Percentiles rank a stretch among this genome's conserved stretches.
Conservation (phyloP, 768 basidiomycete genomes). For the Kwoniella dendrophila region DNA sequence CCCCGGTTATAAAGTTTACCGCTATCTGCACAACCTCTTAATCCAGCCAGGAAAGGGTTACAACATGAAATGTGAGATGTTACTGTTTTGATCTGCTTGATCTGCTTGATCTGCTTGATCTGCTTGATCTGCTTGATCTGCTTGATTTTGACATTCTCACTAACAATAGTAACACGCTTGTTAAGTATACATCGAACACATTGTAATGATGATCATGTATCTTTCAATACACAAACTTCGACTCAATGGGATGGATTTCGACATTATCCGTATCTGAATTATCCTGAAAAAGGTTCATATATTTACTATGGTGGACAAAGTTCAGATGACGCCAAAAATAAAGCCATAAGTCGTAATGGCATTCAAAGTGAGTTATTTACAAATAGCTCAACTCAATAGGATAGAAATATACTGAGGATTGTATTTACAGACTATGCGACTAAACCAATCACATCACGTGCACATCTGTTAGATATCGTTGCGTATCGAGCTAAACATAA, state of each 20-base stretch:
- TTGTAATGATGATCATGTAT: conserved; percentile 13
- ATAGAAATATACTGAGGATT: neutral
- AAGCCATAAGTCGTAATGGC: conserved; percentile 15
- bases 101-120: no score
- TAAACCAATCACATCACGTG: conserved; percentile 37
- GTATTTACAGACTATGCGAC: conserved; percentile 26
- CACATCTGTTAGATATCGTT: conserved; percentile 36
- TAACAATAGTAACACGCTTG: no score
- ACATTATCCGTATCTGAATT: conserved; percentile 30
- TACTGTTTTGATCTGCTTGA: neutral
- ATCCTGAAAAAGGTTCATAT: conserved; percentile 27
- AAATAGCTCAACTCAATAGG: neutral
- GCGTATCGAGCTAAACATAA: conserved; percentile 20
- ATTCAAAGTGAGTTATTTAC: conserved; percentile 35
- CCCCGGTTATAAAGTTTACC: conserved; percentile 5
- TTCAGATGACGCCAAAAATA: conserved; percentile 29
- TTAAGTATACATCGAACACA: conserved; percentile 5
- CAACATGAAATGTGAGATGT: conserved; percentile 20
- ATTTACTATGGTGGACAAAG: conserved; percentile 24
- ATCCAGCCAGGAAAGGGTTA: conserved; percentile 13
- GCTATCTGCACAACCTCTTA: conserved; percentile 5
- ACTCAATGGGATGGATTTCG: conserved; percentile 24
- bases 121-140: no score
- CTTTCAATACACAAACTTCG: conserved; percentile 16
- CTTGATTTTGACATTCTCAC: no score